A percentile compares a stretch with the other conserved stretches of the same genome.
These are phyloP conservation scores for Starmerella powellii DNA, from an alignment of 805 yeast genomes.

Conservation along the genomic window DNA sequence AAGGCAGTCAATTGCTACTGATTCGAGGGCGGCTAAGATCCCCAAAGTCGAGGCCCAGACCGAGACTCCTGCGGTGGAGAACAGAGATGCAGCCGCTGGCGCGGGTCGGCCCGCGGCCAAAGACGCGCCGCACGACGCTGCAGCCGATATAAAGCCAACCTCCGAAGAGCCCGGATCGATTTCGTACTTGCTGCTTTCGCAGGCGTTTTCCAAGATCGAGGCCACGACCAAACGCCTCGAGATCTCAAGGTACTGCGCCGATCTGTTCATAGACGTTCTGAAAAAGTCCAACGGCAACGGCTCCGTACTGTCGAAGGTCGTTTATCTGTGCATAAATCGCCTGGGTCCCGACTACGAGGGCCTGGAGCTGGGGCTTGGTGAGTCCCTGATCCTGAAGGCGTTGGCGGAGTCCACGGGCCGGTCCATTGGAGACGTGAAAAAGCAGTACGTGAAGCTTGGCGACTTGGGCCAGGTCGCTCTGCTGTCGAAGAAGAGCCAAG, in stretches of 20 bases:
- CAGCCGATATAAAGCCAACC: background rate
- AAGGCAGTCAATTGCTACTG: slow-evolving; percentile 10
- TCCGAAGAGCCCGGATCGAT: slow-evolving; percentile 10
- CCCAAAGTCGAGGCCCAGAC: slow-evolving; percentile 1
- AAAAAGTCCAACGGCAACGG: slow-evolving; percentile 35
- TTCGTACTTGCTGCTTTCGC: slow-evolving; percentile 38
- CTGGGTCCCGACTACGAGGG: slow-evolving; percentile 96
- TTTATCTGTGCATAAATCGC: slow-evolving; percentile 76
- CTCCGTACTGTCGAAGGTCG: slow-evolving; percentile 48
- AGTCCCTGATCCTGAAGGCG: slow-evolving; percentile 74
- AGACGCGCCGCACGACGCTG: background rate
- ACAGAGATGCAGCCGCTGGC: background rate
- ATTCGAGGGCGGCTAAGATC: slow-evolving; percentile 1
- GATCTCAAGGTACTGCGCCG: slow-evolving; percentile 62
- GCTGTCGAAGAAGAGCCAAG: slow-evolving; percentile 69
- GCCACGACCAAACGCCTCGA: slow-evolving; percentile 70
- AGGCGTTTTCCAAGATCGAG: slow-evolving; percentile 67
- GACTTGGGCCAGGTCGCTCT: slow-evolving; percentile 86
- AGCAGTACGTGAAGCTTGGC: slow-evolving; percentile 67
- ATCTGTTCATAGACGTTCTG: slow-evolving; percentile 56
- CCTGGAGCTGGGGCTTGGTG: slow-evolving; percentile 87
- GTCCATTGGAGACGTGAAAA: slow-evolving; percentile 53
- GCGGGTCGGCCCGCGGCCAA: background rate
- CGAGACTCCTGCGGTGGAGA: background rate
- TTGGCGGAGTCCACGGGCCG: slow-evolving; percentile 85